Evolutionary conservation across 148 eudicot genomes (phyloP), one percentile per base, ranked within the genome.

Genomic region (Nepenthes gracilis): DNA sequence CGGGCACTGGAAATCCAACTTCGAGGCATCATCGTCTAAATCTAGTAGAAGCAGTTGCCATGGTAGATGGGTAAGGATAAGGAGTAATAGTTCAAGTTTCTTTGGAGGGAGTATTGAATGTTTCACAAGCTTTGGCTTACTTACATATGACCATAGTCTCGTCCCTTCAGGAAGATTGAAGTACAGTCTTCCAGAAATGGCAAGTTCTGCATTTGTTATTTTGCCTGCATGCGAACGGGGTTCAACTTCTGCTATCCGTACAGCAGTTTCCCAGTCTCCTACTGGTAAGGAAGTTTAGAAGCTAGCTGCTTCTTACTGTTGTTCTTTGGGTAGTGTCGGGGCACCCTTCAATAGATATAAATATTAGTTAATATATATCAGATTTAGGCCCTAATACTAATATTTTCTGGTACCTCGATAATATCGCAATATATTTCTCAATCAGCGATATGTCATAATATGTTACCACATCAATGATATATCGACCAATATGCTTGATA

Each of bases 21-120:
- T 80, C 35, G 96, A 93, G 77, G 71, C 88, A 36, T 69, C 61
- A 43, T 88, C 78, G 64, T 36, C 69, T 23, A 23, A 23, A 48
- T 77, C 87, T 6, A 74, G 65, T 75, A 87, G 79, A 72, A 84
- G 73, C 57, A 66, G 72, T 59, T 88, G 96, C 74, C 90, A 74
- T 57, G 89, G 96, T 71, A 86, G 80, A 84, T 93, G 99, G 96
- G 84, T 69, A 43, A 93, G 77, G 75, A 82, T 88, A 55, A 76
- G 74, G 66, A 81, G 23, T 23, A 23, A 83, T 61, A 62, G 64
- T 65, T 33, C 73, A 69, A 73, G 73, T 69, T 74, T 70, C 60
- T 61, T 70, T 62, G 73, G 78, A 68, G 74, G 82, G 64, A 62
- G 68, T 54, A 60, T 71, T 67, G 70, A 65, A 66, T 78, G 78